Evolutionary conservation across 2,329 filamentous ascomycete species (phyloP), one percentile per base, ranked within the genome.

Genomic region (Claviceps humidiphila): DNA sequence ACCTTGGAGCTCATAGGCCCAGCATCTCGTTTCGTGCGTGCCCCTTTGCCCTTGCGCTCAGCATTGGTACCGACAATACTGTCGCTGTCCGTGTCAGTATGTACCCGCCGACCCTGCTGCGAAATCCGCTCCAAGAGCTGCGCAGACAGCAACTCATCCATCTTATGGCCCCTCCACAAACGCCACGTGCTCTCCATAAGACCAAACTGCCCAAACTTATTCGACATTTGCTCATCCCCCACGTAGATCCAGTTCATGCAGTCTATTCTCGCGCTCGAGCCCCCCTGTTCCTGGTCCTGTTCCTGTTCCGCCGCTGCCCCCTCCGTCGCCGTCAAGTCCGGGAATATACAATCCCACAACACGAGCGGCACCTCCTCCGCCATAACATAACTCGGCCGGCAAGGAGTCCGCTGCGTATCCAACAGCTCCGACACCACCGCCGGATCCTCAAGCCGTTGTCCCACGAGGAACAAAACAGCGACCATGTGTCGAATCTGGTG

Each of bases 401-500:
- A 71, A 2, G 90, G 88, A 60, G 83, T 84, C 57, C 76, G 77
- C 30, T 72, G 62, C 8, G 87, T 73, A 64, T 97, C 86, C 26
- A 98, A 76, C 43, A 98, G 74, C 24, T 84, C 75, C 50, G 80
- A 75, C 44, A 97, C 74, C 14, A 97, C 70, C 0, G 77, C 77
- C 0, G 90, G 85, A 30, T 74, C 65, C 66, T 98, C 93, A 16
- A 95, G 78, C 0, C 89, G 82, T 69, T 98, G 93, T 30, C 88
- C 93, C 8, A 97, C 82, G 11, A 93, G 74, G 72, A 98, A 97
- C n/a, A 98, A 73, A 6, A 97, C 74, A 16, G 84, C 81, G n/a
- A 94, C 83, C 80, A 98, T 90, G 71, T 91, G 88, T 24, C 93
- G 83, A 59, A 98, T 94, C 71, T 98, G 93, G 70, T 98, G 93